phyloP scores from a whole-genome alignment of 176 grass and related monocot genomes.

The Carex littledalei region DNA sequence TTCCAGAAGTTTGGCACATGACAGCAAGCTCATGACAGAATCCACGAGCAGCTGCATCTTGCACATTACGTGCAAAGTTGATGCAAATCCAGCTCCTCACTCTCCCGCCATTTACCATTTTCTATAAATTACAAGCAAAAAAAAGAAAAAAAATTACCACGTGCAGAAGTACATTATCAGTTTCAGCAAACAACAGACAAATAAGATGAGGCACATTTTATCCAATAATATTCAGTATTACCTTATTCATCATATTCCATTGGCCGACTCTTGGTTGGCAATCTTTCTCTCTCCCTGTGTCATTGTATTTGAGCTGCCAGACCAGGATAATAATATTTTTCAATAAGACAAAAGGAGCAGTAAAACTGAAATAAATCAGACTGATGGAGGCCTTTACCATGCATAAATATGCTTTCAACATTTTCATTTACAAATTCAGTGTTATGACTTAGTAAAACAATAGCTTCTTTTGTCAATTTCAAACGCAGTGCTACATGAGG shows the following conservation, averaged over 20 bases:
- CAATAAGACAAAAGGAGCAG: not conserved
- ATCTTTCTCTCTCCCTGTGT: constrained; percentile 85
- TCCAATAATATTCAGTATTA: constrained; percentile 24
- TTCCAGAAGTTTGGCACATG: constrained; percentile 91
- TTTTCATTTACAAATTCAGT: constrained; percentile 1
- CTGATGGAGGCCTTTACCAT: not conserved
- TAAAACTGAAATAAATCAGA: not conserved
- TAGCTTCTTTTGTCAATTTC: not conserved
- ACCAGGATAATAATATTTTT: constrained; percentile 6
- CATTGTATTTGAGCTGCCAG: constrained; percentile 78
- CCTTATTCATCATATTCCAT: constrained; percentile 99
- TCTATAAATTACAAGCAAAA: constrained; percentile 37
- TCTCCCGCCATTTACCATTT: constrained; percentile 87
- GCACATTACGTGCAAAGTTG: constrained; percentile 68
- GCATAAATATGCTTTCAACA: not conserved
- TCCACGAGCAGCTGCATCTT: constrained; percentile 43
- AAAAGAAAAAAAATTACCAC: not conserved
- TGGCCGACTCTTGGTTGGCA: constrained; percentile 88
- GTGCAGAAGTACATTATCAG: not conserved
- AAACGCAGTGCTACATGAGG: not conserved
- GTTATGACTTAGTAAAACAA: not conserved
- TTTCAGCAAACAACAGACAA: not conserved
- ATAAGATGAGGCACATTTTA: not conserved
- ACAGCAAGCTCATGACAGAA: constrained; percentile 73
- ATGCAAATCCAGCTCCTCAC: constrained; percentile 75